Base-by-base conservation (phyloP, 2,329 filamentous ascomycete species). In the Cercospora zeae-maydis region DNA sequence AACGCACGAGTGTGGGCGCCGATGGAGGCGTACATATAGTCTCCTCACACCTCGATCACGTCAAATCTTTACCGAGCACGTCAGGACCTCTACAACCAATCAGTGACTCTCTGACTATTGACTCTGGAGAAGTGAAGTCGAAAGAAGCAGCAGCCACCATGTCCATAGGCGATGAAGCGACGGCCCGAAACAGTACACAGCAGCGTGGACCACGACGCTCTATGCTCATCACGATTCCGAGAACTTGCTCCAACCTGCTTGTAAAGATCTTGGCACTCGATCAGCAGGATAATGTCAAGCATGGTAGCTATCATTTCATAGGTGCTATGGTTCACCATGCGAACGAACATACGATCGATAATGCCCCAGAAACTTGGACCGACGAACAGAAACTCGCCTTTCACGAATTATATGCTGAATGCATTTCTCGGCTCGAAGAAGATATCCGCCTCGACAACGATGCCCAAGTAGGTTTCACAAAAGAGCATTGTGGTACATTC, bases 161-260 rank as follows among this genome's bases (percentile, higher is more conserved):
- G 59, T 42, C 59, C 31, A 34, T 31, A 30, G 39, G 47, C 37
- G 51, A 47, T 56, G 36, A 61, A 54, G 54, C 54, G 54, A 57
- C 54, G 14, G 54, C 34, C 37, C 52, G 52, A n/a, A 55, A 55
- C 14, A 33, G 52, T 36, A 16, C 31, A 36, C 52, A 34, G 36
- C 30, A 34, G 7, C 52, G 36, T 39, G 47, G 36, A 7, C 59
- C 51, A n/a, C 37, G 31, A 34, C 51, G 59, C 14, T 61, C 39
- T 31, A 61, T 61, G 59, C 59, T 61, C 31, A 54, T 61, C 31
- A 61, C 59, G 4, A 61, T 55, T 24, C 59, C 59, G 8, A 39
- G 59, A 11, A 47, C 59, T 14, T 61, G 59, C 30, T 61, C 59
- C 14, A 61, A 61, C 24, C 31, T 61, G n/a, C 37, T 61, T 30